These are phyloP conservation scores for Pterocarpus santalinus DNA, from an alignment of 306 rosid species.

Conservation along the genomic window DNA sequence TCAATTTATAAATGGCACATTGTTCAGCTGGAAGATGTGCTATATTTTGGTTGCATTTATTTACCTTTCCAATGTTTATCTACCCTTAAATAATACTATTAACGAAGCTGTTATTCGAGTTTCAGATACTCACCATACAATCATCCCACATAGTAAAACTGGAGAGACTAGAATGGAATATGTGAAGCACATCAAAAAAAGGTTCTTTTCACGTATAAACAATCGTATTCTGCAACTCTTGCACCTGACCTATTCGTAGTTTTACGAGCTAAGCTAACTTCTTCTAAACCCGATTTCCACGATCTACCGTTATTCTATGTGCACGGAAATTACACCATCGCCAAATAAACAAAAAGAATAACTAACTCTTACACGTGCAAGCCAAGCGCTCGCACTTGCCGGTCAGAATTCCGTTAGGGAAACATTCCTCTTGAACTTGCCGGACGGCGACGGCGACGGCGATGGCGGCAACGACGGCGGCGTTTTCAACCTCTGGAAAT, in stretches of 20 bases:
- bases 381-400: slow-evolving; percentile 23
- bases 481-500: slow-evolving; percentile 59
- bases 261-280: slow-evolving; percentile 22
- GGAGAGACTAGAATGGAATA: background rate
- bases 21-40: too few species aligned
- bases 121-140: background rate
- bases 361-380: slow-evolving; percentile 55
- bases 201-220: slow-evolving; percentile 33
- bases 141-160: background rate
- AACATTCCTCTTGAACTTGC: slow-evolving; percentile 39
- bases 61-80: too few species aligned
- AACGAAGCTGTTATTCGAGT: background rate
- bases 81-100: too few species aligned
- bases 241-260: background rate
- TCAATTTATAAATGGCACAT: too few species aligned
- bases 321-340: slow-evolving; percentile 31
- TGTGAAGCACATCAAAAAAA: slow-evolving; percentile 17
- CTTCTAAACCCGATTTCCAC: slow-evolving; percentile 46
- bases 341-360: slow-evolving; percentile 34
- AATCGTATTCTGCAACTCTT: slow-evolving; percentile 46
- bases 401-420: slow-evolving; percentile 64
- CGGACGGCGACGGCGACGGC: slow-evolving; percentile 54
- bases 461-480: slow-evolving; percentile 75
- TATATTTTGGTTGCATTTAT: too few species aligned
- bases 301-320: slow-evolving; percentile 59